A percentile compares a stretch with the other conserved stretches of the same genome.
These are phyloP conservation scores for Stylonectria norvegica DNA, from an alignment of 2,329 filamentous ascomycete genomes.

Conservation along the genomic window DNA sequence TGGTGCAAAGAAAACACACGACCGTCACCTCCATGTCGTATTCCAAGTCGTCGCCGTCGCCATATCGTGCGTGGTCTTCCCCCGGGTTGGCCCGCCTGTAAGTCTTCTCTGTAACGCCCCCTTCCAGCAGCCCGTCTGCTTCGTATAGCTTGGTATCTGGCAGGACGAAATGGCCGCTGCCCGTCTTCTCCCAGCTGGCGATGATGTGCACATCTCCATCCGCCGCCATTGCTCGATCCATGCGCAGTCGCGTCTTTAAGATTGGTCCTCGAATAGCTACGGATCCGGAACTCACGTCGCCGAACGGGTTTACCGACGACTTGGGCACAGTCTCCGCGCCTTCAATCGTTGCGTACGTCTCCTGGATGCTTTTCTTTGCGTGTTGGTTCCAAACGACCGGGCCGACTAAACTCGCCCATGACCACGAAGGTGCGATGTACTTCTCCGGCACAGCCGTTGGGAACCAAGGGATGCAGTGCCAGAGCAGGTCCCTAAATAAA, in stretches of 20 bases:
- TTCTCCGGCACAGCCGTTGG: not conserved
- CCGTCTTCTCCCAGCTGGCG: constrained; percentile 1
- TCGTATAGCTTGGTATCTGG: constrained; percentile 4
- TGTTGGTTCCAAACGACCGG: constrained; percentile 1
- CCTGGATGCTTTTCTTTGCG: not conserved
- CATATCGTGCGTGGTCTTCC: not conserved
- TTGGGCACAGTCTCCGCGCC: not conserved
- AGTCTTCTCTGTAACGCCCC: constrained; percentile 1
- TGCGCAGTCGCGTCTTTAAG: not conserved
- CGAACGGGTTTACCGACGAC: not conserved
- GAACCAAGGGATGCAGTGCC: not conserved
- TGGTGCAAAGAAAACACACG: constrained; percentile 4
- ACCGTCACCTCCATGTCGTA: constrained; percentile 3
- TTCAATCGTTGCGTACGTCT: not conserved
- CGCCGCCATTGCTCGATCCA: not conserved
- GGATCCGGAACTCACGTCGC: not conserved
- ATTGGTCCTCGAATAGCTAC: not conserved
- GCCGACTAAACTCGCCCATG: constrained; percentile 2
- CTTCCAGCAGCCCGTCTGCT: constrained; percentile 3
- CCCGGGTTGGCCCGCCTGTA: not conserved
- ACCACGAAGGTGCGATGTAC: constrained; percentile 3
- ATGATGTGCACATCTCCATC: not conserved
- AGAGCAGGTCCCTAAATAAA: constrained; percentile 6
- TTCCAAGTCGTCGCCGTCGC: not conserved
- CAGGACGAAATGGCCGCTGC: constrained; percentile 1